Base-by-base conservation (phyloP, 495 filamentous ascomycete genomes). In the Xylaria intraflava region DNA sequence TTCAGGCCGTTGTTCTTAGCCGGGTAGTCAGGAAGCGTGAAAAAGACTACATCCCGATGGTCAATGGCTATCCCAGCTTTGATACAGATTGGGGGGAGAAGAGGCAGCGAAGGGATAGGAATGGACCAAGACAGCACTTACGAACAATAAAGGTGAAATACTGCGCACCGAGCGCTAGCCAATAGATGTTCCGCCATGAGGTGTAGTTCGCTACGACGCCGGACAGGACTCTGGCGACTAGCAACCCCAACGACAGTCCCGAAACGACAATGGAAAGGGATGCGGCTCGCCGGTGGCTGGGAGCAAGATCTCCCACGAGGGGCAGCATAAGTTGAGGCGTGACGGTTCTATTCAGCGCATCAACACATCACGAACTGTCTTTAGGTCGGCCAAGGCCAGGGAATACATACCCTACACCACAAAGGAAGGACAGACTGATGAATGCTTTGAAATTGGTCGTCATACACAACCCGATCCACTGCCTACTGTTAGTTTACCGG, bases 241-340 rank as follows among this genome's bases (percentile, higher is more conserved):
- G 76, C 46, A 90, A 75, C 7, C 87, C 86, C 10, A 88, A 73
- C 33, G 87, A 72, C 7, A 89, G 66, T 6, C 86, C 87, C 1
- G 84, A 85, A 29, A 83, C 79, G 4, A 89, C 85, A 58, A 89
- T 79, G 11, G 83, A 83, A 1, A 75, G 51, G 80, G 84, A 82
- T 11, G 80, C 78, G 17, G 85, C 86, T 2, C 85, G 81, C 35
- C 79, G 77, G 33, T 80, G 63, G 14, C 82, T 74, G 0, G 87
- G 87, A 3, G 83, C 84, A 27, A 90, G 78, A 57, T 88, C 84
- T 31, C 85, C 87, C 14, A 89, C 86, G 0, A 90, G 73, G 0
- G 87, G 87, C 20, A 90, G 78, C 84, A 90, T 87, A 23, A 88
- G 72, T 71, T 90, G 86, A 2, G 87, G 87, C 8, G 86, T 89